phyloP scores from a whole-genome alignment of 768 basidiomycete genomes.

The Antrodiella citrinella region DNA sequence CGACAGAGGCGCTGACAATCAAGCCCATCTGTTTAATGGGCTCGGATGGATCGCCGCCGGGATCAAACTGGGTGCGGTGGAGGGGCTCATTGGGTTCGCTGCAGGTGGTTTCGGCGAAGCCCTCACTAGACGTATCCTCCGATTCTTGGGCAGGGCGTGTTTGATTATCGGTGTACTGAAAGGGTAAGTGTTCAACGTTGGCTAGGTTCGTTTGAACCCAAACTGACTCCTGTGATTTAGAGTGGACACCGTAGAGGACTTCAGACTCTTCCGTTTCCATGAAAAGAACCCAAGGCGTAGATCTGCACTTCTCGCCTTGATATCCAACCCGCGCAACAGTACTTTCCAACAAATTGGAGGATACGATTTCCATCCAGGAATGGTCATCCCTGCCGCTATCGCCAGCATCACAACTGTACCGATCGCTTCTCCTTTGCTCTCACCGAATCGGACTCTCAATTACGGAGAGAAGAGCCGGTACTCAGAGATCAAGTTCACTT shows the following conservation, averaged over 20 bases:
- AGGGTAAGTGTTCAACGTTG: constrained; percentile 48
- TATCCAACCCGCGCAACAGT: constrained; percentile 46
- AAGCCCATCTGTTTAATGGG: constrained; percentile 45
- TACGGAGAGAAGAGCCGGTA: background rate
- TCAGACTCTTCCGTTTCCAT: constrained; percentile 32
- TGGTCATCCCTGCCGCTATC: constrained; percentile 14
- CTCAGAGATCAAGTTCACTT: background rate
- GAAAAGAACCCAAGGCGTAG: constrained; percentile 20
- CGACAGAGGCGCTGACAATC: constrained; percentile 25
- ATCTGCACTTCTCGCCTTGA: constrained; percentile 36
- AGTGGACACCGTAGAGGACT: constrained; percentile 46
- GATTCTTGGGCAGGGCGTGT: constrained; percentile 43
- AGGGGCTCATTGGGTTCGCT: constrained; percentile 58
- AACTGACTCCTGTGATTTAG: too few relatives aligned
- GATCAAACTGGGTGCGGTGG: constrained; percentile 54
- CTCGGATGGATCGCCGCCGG: constrained; percentile 59
- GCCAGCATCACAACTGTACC: constrained; percentile 5
- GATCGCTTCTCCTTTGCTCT: background rate
- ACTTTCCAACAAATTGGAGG: constrained; percentile 45
- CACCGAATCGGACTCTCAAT: background rate
- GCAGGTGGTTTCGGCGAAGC: constrained; percentile 42
- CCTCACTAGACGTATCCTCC: constrained; percentile 50
- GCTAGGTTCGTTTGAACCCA: too few relatives aligned
- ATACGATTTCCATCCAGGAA: constrained; percentile 25
- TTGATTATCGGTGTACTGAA: constrained; percentile 57